Conservation (phyloP, 2,329 filamentous ascomycete species). For the Paramyrothecium roridum region DNA sequence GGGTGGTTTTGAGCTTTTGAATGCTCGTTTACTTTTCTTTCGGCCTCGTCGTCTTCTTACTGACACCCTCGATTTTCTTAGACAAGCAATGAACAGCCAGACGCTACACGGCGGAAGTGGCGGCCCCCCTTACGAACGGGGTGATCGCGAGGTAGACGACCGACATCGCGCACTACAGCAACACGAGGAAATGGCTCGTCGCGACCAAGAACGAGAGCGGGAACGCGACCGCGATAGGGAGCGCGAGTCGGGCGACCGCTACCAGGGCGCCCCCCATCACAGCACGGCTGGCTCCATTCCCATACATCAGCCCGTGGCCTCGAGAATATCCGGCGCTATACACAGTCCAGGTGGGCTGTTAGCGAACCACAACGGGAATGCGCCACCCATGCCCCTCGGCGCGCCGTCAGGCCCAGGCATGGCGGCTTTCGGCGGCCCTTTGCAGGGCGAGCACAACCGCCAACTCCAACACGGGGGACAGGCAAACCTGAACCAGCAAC, state of each 20-base stretch:
- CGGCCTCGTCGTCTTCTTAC: neutral
- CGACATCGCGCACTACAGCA: slow-evolving; percentile 44
- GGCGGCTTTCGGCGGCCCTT: slow-evolving; percentile 50
- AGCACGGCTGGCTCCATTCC: slow-evolving; percentile 85
- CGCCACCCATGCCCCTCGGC: slow-evolving; percentile 49
- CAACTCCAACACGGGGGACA: slow-evolving; percentile 50
- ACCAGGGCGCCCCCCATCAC: slow-evolving; percentile 71
- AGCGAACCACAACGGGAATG: slow-evolving; percentile 64
- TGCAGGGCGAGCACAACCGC: slow-evolving; percentile 49
- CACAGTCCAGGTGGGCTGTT: slow-evolving; percentile 90
- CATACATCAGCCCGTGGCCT: slow-evolving; percentile 90
- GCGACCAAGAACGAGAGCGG: slow-evolving; percentile 42
- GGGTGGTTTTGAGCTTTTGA: no score
- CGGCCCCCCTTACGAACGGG: slow-evolving; percentile 40
- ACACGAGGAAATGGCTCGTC: slow-evolving; percentile 43
- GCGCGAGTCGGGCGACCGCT: slow-evolving; percentile 62
- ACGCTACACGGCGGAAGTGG: slow-evolving; percentile 36
- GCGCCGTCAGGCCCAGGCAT: slow-evolving; percentile 43
- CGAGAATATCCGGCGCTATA: slow-evolving; percentile 75
- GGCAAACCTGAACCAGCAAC: slow-evolving; percentile 41
- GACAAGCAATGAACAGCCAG: slow-evolving; percentile 43
- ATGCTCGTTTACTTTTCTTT: no score
- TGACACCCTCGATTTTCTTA: slow-evolving; percentile 1
- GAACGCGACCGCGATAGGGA: slow-evolving; percentile 65
- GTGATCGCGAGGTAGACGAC: slow-evolving; percentile 45